phyloP scores from a whole-genome alignment of 2,329 filamentous ascomycete genomes.

The Aspergillus persii region DNA sequence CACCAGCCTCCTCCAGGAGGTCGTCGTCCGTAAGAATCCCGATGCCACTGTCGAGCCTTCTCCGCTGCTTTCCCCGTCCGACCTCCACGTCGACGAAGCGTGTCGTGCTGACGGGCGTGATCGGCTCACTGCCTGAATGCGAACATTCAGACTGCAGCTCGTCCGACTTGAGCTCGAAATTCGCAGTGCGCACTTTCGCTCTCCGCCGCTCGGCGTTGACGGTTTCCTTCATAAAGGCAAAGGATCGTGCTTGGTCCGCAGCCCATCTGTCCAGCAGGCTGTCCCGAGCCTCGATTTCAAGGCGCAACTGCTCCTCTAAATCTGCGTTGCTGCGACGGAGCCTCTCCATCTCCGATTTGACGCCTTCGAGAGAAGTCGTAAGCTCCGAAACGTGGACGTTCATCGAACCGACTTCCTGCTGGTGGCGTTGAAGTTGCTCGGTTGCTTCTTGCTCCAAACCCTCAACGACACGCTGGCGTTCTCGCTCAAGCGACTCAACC shows the following conservation, averaged over 20 bases:
- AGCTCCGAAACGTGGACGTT: conserved; percentile 44
- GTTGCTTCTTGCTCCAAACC: conserved; percentile 22
- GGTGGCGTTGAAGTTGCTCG: conserved; percentile 27
- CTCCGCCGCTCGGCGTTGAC: conserved; percentile 40
- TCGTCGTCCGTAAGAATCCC: conserved; percentile 34
- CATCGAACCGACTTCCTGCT: conserved; percentile 37
- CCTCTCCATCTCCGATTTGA: conserved; percentile 35
- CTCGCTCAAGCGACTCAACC: conserved; percentile 34
- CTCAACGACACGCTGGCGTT: conserved; percentile 25
- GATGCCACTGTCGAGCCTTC: conserved; percentile 42
- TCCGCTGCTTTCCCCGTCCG: conserved; percentile 38
- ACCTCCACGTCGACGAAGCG: conserved; percentile 45
- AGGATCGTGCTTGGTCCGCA: conserved; percentile 34
- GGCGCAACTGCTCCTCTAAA: conserved; percentile 37
- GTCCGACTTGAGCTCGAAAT: conserved; percentile 40
- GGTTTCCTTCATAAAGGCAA: conserved; percentile 34
- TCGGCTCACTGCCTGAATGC: conserved; percentile 37
- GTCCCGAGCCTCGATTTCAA: conserved; percentile 39
- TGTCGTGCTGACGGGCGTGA: conserved; percentile 43
- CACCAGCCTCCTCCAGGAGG: conserved; percentile 30
- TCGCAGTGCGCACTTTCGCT: conserved; percentile 41
- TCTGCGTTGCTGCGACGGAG: conserved; percentile 35
- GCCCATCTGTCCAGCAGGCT: conserved; percentile 32
- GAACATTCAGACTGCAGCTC: conserved; percentile 32
- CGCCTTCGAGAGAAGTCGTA: conserved; percentile 38